Evolutionary conservation across 2,329 filamentous ascomycete genomes (phyloP), one percentile per base, ranked within the genome.

Genomic region (Epichloe festucae): DNA sequence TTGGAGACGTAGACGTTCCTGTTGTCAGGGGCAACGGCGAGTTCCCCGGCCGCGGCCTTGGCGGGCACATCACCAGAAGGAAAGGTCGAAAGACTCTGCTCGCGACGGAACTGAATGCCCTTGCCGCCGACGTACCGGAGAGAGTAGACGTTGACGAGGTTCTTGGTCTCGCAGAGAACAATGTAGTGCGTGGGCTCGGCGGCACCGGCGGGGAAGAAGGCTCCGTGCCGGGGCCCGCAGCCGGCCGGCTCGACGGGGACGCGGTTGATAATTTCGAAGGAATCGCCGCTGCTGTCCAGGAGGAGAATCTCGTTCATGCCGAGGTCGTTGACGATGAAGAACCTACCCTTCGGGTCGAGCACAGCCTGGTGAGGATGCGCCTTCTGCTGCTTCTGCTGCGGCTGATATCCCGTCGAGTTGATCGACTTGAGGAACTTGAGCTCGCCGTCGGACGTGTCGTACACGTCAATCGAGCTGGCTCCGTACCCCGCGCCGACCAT

Each of bases 1-100:
- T 78, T 78, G 39, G 73, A 73, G 49, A 77, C 67, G 62, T 77
- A 77, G 17, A 77, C 57, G 62, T 75, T 65, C 56, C 61, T 61
- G 59, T 64, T 65, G 62, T 73, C 70, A 27, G 60, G 58, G 8
- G 68, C 63, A 36, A 76, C 59, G 52, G 67, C 61, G 40, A 78
- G 59, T 60, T 72, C 74, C 44, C 73, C 74, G 1, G 70, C 74
- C 0, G 71, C 67, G 6, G 73, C 71, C 52, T 62, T 63, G 3
- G 70, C 66, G 3, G 47, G 45, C 4, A 11, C 62, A 62, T 52
- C 59, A 58, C 17, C 55, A 60, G 68, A 69, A 17, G 17, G 17
- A 50, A 72, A 75, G 42, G 68, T 72, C 57, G 66, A 71, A 53
- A 73, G 62, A 27, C 60, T 57, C 60, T 73, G 67, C 31, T 63